Conservation (phyloP, 2,329 filamentous ascomycete species). For the Blastomyces silverae region DNA sequence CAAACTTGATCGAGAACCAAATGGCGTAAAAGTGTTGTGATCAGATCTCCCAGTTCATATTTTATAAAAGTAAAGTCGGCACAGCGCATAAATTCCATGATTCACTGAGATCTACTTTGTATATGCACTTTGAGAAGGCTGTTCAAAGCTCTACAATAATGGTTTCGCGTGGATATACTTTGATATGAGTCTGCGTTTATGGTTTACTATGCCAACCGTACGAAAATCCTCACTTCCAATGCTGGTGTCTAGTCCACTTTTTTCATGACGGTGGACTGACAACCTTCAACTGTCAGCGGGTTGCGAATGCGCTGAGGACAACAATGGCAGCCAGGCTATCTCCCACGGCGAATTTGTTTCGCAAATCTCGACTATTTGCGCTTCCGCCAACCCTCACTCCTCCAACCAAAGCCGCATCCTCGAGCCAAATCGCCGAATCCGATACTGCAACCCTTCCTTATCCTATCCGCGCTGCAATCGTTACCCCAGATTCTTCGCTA, state of each 20-base stretch:
- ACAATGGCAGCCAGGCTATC: conserved; percentile 42
- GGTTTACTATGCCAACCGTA: conserved; percentile 2
- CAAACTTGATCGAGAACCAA: too few species aligned
- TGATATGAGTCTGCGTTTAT: not conserved
- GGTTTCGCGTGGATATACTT: not conserved
- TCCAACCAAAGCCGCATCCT: conserved; percentile 49
- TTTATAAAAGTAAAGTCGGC: too few species aligned
- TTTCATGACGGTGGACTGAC: not conserved
- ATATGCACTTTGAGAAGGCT: not conserved
- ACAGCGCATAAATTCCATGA: not conserved
- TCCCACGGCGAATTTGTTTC: conserved; percentile 62
- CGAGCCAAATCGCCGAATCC: conserved; percentile 49
- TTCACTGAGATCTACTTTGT: not conserved
- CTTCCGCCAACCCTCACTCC: conserved; percentile 68
- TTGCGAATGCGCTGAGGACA: conserved; percentile 7
- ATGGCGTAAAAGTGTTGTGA: too few species aligned
- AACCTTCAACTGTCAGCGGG: conserved; percentile 2
- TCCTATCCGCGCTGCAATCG: conserved; percentile 78
- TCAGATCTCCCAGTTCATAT: too few species aligned
- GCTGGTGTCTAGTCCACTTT: not conserved
- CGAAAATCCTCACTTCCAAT: conserved; percentile 11
- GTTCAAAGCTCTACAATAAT: not conserved
- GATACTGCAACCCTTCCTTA: conserved; percentile 66
- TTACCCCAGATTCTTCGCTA: conserved; percentile 65
- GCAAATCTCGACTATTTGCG: conserved; percentile 83